Conservation (phyloP, 148 eudicot species). For the Spergularia marina region DNA sequence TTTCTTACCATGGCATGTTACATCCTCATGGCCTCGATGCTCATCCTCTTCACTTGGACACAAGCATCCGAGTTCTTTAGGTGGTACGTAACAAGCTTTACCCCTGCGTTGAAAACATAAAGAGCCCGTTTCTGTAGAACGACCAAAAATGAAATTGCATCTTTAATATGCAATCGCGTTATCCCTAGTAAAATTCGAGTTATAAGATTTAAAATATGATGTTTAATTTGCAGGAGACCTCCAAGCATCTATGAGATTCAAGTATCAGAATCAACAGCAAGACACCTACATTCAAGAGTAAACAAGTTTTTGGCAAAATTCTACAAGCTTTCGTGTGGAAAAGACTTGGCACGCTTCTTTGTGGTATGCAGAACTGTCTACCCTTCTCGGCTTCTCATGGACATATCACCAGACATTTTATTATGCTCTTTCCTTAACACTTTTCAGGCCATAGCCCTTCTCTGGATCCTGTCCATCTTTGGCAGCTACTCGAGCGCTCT, state of each 20-base stretch:
- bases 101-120: too few species aligned
- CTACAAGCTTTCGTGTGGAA: constrained; percentile 53
- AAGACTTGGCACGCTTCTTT: constrained; percentile 45
- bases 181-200: too few species aligned
- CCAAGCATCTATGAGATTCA: constrained; percentile 42
- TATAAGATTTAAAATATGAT: too few species aligned
- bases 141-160: too few species aligned
- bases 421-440: constrained; percentile 11
- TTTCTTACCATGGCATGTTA: constrained; percentile 52
- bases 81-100: constrained; percentile 26
- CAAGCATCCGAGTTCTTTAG: constrained; percentile 39
- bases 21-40: constrained; percentile 44
- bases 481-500: constrained; percentile 62
- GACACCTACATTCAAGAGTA: constrained; percentile 34
- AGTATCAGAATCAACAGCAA: constrained; percentile 44
- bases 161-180: too few species aligned
- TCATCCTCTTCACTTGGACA: constrained; percentile 44
- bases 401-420: constrained; percentile 25
- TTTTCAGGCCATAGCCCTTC: constrained; percentile 41
- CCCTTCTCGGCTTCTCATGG: constrained; percentile 13
- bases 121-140: too few species aligned
- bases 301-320: constrained; percentile 35
- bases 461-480: constrained; percentile 54
- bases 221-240: constrained; percentile 47
- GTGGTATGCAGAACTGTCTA: constrained; percentile 38